These are phyloP conservation scores for Camellia oleifera DNA, from an alignment of 179 eudicot species.

Conservation along the genomic window DNA sequence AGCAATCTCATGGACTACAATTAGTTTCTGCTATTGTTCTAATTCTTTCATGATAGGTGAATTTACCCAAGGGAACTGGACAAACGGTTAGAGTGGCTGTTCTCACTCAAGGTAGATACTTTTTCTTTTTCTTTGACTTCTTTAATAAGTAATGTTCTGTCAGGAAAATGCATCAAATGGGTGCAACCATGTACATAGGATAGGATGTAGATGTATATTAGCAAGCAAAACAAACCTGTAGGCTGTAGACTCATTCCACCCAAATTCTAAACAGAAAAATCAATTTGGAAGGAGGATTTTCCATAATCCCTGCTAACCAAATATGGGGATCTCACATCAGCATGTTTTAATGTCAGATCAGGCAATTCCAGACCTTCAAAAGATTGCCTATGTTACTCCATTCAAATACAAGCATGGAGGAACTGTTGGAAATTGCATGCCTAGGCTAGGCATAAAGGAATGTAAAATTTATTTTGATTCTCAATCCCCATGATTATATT, in stretches of 20 bases:
- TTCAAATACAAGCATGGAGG: neutral
- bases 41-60: slow-evolving; percentile 52
- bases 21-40: slow-evolving; percentile 1
- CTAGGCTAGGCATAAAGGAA: no score
- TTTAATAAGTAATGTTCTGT: neutral
- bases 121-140: neutral
- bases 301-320: neutral
- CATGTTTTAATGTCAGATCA: neutral
- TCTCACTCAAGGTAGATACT: slow-evolving; percentile 80
- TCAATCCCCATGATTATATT: no score
- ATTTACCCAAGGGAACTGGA: slow-evolving; percentile 96
- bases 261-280: neutral
- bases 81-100: slow-evolving; percentile 87
- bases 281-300: neutral
- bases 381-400: neutral
- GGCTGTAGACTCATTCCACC: neutral
- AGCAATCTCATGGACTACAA: neutral
- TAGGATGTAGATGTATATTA: neutral
- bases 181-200: neutral
- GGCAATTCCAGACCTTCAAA: neutral
- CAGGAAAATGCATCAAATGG: no score
- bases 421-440: neutral
- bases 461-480: no score
- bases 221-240: neutral
- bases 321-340: neutral